phyloP scores from a whole-genome alignment of 306 rosid species.

The Dalbergia cochinchinensis region DNA sequence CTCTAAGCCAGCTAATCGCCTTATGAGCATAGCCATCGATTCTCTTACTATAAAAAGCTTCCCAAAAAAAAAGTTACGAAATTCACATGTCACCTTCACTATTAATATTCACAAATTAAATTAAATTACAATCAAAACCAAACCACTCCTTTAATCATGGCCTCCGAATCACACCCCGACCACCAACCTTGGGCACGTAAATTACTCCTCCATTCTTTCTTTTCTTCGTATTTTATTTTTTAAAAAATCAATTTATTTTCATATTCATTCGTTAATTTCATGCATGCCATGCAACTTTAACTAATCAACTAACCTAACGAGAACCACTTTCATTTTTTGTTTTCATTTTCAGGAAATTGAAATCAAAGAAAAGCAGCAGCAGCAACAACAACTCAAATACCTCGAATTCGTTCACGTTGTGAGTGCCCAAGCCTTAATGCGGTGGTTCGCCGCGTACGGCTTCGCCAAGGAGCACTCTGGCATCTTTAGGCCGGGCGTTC shows the following conservation, averaged over 20 bases:
- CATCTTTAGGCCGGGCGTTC: slow-evolving; percentile 34
- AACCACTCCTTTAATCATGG: not conserved
- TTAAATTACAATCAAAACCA: not conserved
- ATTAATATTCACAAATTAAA: not conserved
- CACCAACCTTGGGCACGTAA: not conserved
- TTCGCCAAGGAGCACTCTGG: slow-evolving; percentile 39
- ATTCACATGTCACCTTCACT: not conserved
- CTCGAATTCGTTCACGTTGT: slow-evolving; percentile 5
- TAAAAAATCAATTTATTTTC: not conserved
- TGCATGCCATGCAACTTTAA: not conserved
- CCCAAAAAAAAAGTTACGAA: not conserved
- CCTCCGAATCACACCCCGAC: not conserved
- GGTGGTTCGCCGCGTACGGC: slow-evolving; percentile 5
- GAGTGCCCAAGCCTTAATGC: slow-evolving; percentile 31
- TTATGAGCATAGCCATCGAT: not conserved
- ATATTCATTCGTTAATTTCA: not conserved
- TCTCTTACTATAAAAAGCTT: not conserved
- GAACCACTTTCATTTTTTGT: not conserved
- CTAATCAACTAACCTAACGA: not conserved
- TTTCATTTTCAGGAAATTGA: slow-evolving; percentile 9
- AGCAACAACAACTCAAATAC: slow-evolving; percentile 3
- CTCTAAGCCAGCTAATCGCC: not conserved
- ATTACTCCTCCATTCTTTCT: not conserved
- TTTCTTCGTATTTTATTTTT: not conserved
- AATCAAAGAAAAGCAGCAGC: not conserved